Conservation (phyloP, 2,329 filamentous ascomycete genomes). For the Metarhizium sp. region DNA sequence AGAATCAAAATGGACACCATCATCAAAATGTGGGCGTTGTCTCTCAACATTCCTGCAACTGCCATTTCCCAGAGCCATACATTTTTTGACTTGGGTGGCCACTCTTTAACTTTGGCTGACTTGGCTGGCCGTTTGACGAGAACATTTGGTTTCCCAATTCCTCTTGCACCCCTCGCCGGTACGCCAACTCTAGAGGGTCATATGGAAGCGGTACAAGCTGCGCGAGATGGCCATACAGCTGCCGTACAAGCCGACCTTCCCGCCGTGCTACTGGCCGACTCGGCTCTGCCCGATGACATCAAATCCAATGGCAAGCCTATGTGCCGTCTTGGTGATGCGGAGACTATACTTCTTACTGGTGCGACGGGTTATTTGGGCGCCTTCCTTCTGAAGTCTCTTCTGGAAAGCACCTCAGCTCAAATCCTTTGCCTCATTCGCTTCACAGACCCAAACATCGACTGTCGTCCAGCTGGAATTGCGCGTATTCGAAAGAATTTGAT, state of each 20-base stretch:
- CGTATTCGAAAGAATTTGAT: constrained; percentile 66
- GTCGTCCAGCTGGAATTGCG: constrained; percentile 58
- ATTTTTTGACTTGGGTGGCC: constrained; percentile 75
- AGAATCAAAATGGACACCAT: constrained; percentile 59
- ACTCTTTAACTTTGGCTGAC: constrained; percentile 69
- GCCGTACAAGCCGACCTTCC: constrained; percentile 69
- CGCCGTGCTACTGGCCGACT: constrained; percentile 57
- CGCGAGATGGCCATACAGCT: constrained; percentile 63
- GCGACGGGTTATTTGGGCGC: constrained; percentile 69
- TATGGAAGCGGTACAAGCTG: constrained; percentile 58
- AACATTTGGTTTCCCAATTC: constrained; percentile 63
- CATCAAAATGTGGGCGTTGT: constrained; percentile 61
- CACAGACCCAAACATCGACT: constrained; percentile 54
- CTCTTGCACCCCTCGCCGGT: constrained; percentile 61
- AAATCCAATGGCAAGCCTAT: constrained; percentile 43
- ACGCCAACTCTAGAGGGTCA: constrained; percentile 65
- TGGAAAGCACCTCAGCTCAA: constrained; percentile 58
- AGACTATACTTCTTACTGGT: constrained; percentile 64
- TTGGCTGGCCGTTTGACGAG: constrained; percentile 61
- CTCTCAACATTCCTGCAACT: constrained; percentile 53
- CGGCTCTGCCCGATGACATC: constrained; percentile 61
- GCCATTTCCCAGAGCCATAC: constrained; percentile 61
- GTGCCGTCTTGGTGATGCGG: constrained; percentile 52
- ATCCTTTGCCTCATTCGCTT: constrained; percentile 69
- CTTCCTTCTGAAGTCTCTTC: constrained; percentile 59